phyloP scores from a whole-genome alignment of 2,329 filamentous ascomycete genomes.

The Talaromyces sp. region DNA sequence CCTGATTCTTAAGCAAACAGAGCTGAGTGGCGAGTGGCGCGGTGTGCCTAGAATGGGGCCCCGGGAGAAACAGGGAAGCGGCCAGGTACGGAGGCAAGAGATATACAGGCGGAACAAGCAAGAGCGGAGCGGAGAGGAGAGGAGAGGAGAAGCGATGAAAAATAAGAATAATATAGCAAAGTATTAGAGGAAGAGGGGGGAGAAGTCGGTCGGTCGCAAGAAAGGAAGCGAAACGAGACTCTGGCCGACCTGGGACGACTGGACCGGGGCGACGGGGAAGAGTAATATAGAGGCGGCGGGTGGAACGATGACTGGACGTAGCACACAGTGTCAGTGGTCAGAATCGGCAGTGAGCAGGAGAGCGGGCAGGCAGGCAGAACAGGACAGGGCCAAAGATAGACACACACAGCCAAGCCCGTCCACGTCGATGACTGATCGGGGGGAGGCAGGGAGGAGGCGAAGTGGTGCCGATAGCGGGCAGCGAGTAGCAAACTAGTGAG shows the following conservation, averaged over 20 bases:
- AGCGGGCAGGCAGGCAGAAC: neutral
- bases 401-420: neutral
- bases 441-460: neutral
- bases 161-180: slow-evolving; percentile 1
- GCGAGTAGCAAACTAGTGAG: neutral
- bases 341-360: too few species aligned
- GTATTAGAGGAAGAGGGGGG: slow-evolving; percentile 8
- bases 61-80: slow-evolving; percentile 1
- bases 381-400: slow-evolving; percentile 16
- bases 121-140: slow-evolving; percentile 2
- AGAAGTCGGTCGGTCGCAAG: slow-evolving; percentile 1
- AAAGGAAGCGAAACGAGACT: neutral
- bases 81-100: slow-evolving; percentile 21
- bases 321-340: neutral
- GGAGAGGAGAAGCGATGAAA: neutral
- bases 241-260: neutral
- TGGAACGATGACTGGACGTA: neutral
- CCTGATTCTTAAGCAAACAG: neutral
- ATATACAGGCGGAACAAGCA: slow-evolving; percentile 14
- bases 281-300: neutral
- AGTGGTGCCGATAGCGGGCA: neutral
- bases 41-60: slow-evolving; percentile 10
- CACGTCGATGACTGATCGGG: neutral
- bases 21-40: slow-evolving; percentile 10
- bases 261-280: neutral